Conservation (phyloP, 108 stramenopile species). For the Skeletonema marinoi region DNA sequence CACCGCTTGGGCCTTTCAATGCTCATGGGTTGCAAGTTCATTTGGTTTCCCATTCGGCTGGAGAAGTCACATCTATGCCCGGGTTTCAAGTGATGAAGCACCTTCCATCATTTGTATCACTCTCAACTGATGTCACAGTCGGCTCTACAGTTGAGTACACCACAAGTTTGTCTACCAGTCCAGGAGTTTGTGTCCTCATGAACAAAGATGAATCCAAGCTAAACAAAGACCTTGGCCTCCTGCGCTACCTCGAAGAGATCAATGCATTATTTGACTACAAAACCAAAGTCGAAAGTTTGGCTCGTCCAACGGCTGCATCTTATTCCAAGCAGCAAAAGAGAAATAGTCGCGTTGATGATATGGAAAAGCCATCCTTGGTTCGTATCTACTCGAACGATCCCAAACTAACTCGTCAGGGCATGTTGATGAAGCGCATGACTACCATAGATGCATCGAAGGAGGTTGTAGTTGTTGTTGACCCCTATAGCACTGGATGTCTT, state of each 20-base stretch:
- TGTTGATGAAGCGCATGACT: slow-evolving; percentile 24
- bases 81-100: slow-evolving; percentile 66
- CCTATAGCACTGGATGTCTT: slow-evolving; percentile 61
- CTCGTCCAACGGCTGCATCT: slow-evolving; percentile 51
- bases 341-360: slow-evolving; percentile 37
- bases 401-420: slow-evolving; percentile 48
- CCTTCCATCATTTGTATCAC: slow-evolving; percentile 59
- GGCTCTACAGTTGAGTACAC: slow-evolving; percentile 69
- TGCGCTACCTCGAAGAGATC: slow-evolving; percentile 70
- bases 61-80: slow-evolving; percentile 60
- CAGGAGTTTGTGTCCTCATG: slow-evolving; percentile 72
- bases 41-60: slow-evolving; percentile 64
- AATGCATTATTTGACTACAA: slow-evolving; percentile 72
- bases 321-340: slow-evolving; percentile 22
- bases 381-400: slow-evolving; percentile 68
- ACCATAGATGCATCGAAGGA: slow-evolving; percentile 31
- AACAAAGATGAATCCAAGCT: slow-evolving; percentile 55
- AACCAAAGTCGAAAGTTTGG: slow-evolving; percentile 53
- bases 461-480: slow-evolving; percentile 62
- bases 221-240: slow-evolving; percentile 59
- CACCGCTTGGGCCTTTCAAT: slow-evolving; percentile 80
- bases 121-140: slow-evolving; percentile 47
- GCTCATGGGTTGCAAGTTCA: slow-evolving; percentile 86
- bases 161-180: slow-evolving; percentile 58
- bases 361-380: slow-evolving; percentile 63